Percentiles rank a stretch among this genome's conserved stretches.
phyloP scores from a whole-genome alignment of 345 rosid genomes.

The Eutrema heterophyllum region DNA sequence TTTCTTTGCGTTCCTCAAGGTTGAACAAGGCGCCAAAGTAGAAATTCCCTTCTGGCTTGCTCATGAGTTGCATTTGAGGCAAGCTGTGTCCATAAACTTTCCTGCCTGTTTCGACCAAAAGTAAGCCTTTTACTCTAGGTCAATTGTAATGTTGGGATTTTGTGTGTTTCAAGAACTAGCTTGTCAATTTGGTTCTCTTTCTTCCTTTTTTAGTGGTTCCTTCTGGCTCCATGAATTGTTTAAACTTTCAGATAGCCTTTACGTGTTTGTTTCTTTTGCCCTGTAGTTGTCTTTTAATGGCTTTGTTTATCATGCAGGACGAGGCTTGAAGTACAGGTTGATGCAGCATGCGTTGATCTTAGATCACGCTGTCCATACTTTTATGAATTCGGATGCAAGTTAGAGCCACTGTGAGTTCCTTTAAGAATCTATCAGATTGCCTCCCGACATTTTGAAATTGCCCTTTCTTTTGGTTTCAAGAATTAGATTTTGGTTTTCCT shows the following conservation, averaged over 20 bases:
- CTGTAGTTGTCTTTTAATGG: background rate
- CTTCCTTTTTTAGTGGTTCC: background rate
- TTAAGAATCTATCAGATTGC: no score
- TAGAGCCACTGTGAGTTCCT: conserved; percentile 36
- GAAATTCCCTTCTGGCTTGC: conserved; percentile 83
- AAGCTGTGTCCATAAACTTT: conserved; percentile 56
- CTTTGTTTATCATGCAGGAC: conserved; percentile 39
- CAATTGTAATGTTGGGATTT: no score
- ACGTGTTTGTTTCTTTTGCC: background rate
- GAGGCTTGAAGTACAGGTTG: conserved; percentile 75
- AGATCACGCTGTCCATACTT: conserved; percentile 67
- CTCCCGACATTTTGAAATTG: no score
- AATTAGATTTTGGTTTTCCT: background rate
- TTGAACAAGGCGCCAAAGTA: conserved; percentile 65
- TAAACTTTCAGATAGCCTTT: background rate
- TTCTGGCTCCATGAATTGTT: background rate
- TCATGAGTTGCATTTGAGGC: conserved; percentile 57
- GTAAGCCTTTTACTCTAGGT: conserved; percentile 32
- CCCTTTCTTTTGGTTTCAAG: background rate
- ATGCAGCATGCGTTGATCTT: conserved; percentile 82
- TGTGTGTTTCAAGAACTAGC: no score
- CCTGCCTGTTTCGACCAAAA: conserved; percentile 74
- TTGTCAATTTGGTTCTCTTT: no score
- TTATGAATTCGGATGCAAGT: conserved; percentile 84
- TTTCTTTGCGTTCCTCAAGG: conserved; percentile 33